Conservation (phyloP, 192 early-diverging fungal species). For the Coemansia sp. region DNA sequence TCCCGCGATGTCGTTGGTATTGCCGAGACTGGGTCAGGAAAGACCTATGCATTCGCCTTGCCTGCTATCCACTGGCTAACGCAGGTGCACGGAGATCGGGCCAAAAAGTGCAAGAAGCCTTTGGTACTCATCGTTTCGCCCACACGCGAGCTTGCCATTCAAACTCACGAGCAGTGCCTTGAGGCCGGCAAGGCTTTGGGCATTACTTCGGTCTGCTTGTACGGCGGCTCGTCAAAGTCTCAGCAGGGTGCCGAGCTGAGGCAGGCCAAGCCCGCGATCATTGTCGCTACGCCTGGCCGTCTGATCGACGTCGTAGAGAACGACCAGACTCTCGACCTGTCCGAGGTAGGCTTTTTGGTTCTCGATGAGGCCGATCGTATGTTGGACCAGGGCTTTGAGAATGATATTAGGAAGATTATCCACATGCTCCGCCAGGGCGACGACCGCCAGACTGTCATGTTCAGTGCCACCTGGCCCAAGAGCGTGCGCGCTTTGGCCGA, state of each 20-base stretch:
- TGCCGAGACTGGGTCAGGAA: constrained; percentile 95
- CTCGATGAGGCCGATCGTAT: constrained; percentile 98
- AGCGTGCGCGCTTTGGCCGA: constrained; percentile 84
- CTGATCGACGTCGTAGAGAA: constrained; percentile 89
- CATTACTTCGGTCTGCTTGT: constrained; percentile 76
- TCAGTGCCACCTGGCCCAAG: constrained; percentile 95
- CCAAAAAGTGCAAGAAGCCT: constrained; percentile 69
- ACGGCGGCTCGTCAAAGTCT: constrained; percentile 88
- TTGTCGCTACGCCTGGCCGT: constrained; percentile 96
- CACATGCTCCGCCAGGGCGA: constrained; percentile 67
- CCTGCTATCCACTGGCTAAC: constrained; percentile 85
- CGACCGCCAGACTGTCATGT: constrained; percentile 92
- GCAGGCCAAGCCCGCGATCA: constrained; percentile 57
- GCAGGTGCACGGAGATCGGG: constrained; percentile 68
- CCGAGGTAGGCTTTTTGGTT: constrained; percentile 84
- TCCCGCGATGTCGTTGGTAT: constrained; percentile 91
- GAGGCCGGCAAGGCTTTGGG: constrained; percentile 68
- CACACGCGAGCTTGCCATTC: constrained; percentile 93
- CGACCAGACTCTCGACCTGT: constrained; percentile 76
- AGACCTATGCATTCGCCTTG: constrained; percentile 94
- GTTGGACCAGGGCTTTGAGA: constrained; percentile 94
- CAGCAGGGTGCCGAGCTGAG: constrained; percentile 66
- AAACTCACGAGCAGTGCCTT: constrained; percentile 89
- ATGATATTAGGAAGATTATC: constrained; percentile 87
- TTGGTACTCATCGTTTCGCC: constrained; percentile 87